phyloP scores from a whole-genome alignment of 2,329 filamentous ascomycete species.

The Erysiphe pulchra region DNA sequence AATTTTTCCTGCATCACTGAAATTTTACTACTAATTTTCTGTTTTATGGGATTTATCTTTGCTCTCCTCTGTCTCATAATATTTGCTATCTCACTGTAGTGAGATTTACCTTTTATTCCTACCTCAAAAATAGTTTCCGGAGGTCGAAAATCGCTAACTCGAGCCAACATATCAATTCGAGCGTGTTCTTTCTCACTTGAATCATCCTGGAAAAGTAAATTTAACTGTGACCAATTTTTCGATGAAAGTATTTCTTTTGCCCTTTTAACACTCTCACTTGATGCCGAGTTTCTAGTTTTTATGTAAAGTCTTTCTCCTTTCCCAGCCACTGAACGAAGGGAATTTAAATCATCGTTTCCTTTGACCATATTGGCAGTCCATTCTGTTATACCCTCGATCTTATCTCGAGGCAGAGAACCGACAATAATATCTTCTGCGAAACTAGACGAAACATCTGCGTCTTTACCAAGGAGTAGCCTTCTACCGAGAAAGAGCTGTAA shows the following conservation, averaged over 20 bases:
- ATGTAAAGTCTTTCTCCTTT: conserved; percentile 90
- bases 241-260: conserved; percentile 52
- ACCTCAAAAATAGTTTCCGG: conserved; percentile 94
- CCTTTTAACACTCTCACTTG: conserved; percentile 69
- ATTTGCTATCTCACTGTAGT: conserved; percentile 38
- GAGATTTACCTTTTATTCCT: conserved; percentile 41
- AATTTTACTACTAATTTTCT: conserved; percentile 17
- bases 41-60: conserved; percentile 33
- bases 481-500: conserved; percentile 85
- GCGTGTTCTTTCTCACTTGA: conserved; percentile 39
- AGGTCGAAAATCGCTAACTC: conserved; percentile 70
- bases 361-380: conserved; percentile 57
- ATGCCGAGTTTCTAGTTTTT: conserved; percentile 72
- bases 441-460: conserved; percentile 30
- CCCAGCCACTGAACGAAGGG: conserved; percentile 44
- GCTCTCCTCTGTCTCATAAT: conserved; percentile 49
- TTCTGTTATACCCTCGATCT: conserved; percentile 52
- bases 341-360: conserved; percentile 47
- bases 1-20: conserved; percentile 15
- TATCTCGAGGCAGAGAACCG: conserved; percentile 46
- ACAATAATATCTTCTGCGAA: conserved; percentile 68
- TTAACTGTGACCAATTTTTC: conserved; percentile 45
- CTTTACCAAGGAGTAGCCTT: conserved; percentile 50
- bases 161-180: conserved; percentile 64
- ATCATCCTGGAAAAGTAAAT: conserved; percentile 55